These are phyloP conservation scores for Gypsophila paniculata DNA, from an alignment of 179 eudicot species.

Conservation along the genomic window DNA sequence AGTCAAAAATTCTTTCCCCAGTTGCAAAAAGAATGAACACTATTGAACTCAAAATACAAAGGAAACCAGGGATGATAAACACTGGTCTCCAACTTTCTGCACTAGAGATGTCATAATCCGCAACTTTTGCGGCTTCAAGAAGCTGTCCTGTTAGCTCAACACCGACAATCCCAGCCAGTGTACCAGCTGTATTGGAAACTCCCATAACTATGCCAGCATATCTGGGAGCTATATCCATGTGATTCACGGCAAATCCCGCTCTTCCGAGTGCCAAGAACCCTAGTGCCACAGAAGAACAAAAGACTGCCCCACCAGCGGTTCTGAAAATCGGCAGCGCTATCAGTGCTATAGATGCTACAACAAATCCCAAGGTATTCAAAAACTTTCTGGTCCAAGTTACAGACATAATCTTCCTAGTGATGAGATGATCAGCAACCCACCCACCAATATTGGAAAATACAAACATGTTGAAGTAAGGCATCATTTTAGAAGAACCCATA, in stretches of 20 bases:
- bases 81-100: constrained; percentile 85
- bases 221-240: constrained; percentile 96
- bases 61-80: constrained; percentile 71
- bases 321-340: constrained; percentile 63
- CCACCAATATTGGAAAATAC: constrained; percentile 75
- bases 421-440: constrained; percentile 70
- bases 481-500: constrained; percentile 97
- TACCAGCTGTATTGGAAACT: constrained; percentile 92
- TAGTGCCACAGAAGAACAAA: constrained; percentile 85
- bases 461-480: constrained; percentile 91
- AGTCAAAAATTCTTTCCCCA: constrained; percentile 85
- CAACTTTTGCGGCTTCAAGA: constrained; percentile 81
- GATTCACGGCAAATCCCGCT: constrained; percentile 98
- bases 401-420: constrained; percentile 60
- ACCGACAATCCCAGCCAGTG: constrained; percentile 88
- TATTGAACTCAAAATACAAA: constrained; percentile 71
- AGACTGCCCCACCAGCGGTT: constrained; percentile 68
- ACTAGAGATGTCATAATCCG: constrained; percentile 62
- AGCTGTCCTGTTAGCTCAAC: constrained; percentile 85
- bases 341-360: constrained; percentile 71
- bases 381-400: constrained; percentile 71
- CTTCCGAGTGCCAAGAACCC: constrained; percentile 92
- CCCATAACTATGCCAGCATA: constrained; percentile 97
- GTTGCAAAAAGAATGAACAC: constrained; percentile 68
- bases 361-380: constrained; percentile 74